Evolutionary conservation across 495 filamentous ascomycete genomes (phyloP).

Genomic region (Penicillium odoratum): DNA sequence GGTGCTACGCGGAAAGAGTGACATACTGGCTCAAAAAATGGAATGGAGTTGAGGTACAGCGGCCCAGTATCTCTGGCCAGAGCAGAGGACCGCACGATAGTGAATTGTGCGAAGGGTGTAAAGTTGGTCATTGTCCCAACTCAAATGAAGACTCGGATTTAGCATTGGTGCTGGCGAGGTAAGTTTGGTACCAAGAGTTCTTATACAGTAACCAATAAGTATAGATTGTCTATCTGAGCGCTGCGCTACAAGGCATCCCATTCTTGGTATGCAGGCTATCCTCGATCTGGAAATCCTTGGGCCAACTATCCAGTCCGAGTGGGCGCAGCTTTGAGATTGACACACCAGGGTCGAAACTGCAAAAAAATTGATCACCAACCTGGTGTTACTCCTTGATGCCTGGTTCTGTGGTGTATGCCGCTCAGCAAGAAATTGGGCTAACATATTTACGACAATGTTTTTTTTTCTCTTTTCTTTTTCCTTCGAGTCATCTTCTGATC

Average conservation of each 20-base stretch:
- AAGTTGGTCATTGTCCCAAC: constrained; percentile 40
- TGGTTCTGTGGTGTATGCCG: not conserved
- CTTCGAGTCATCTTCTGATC: not conserved
- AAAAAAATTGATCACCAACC: not conserved
- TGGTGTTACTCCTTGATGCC: constrained; percentile 1
- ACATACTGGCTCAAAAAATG: constrained; percentile 53
- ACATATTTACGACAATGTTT: constrained; percentile 2
- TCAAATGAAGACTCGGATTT: constrained; percentile 12
- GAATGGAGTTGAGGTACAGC: constrained; percentile 43
- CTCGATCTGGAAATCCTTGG: constrained; percentile 1
- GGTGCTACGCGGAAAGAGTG: constrained; percentile 50
- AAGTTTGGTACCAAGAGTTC: constrained; percentile 3
- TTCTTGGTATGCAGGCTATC: constrained; percentile 4
- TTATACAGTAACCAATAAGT: constrained; percentile 7
- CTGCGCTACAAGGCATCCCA: not conserved
- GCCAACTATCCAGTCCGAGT: constrained; percentile 2
- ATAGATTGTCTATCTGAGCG: constrained; percentile 7
- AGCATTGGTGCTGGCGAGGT: constrained; percentile 5
- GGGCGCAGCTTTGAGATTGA: not conserved
- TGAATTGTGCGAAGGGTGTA: constrained; percentile 51
- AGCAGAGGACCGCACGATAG: constrained; percentile 42
- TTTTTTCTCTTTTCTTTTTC: too few relatives aligned
- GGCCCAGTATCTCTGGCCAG: constrained; percentile 20
- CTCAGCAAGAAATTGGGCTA: not conserved
- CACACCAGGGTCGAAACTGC: not conserved